Percentiles rank a stretch among this genome's conserved stretches.
Conservation (phyloP, 2,329 filamentous ascomycete species). For the Botrytis fragariae region DNA sequence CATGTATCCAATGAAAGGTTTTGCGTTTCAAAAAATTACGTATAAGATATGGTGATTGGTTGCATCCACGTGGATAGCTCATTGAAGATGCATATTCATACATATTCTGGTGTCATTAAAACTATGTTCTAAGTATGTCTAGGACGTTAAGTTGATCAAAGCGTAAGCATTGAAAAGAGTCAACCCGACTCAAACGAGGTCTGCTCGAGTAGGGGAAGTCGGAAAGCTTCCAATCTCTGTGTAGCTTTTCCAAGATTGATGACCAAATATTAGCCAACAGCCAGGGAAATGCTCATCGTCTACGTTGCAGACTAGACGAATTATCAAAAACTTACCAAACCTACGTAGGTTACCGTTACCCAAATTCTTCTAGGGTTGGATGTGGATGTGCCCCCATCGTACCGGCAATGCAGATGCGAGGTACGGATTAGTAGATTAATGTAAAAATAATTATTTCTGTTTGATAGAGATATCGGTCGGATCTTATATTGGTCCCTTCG, state of each 20-base stretch:
- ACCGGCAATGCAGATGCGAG: constrained; percentile 26
- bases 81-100: constrained; percentile 5
- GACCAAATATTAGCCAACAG: background rate
- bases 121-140: background rate
- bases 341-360: background rate
- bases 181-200: background rate
- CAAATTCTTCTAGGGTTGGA: constrained; percentile 17
- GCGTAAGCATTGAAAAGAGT: background rate
- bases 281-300: background rate
- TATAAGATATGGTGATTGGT: constrained; percentile 21
- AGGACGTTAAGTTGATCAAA: background rate
- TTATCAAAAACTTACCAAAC: background rate
- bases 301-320: background rate
- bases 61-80: background rate
- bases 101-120: constrained; percentile 20
- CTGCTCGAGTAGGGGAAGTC: background rate
- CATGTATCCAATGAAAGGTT: constrained; percentile 3
- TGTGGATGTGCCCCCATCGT: constrained; percentile 9
- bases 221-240: background rate
- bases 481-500: constrained; percentile 18
- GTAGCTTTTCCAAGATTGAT: background rate
- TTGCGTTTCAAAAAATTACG: constrained; percentile 17
- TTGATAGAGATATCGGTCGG: constrained; percentile 11
- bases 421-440: constrained; percentile 28
- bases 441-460: constrained; percentile 20